Conservation (phyloP, 257 asterid species). For the Marsdenia floribunda region DNA sequence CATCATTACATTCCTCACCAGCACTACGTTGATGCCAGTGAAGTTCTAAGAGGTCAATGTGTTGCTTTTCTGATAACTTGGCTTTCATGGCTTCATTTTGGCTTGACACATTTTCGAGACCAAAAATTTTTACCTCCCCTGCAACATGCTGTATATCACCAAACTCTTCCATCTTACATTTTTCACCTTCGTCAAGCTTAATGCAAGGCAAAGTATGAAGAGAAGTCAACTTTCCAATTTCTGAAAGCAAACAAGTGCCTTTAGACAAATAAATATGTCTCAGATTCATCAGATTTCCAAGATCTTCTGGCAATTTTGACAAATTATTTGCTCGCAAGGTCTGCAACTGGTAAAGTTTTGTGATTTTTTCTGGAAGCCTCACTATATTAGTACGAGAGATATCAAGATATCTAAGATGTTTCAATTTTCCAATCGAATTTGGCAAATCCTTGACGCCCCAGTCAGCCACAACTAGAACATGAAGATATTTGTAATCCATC, state of each 20-base stretch:
- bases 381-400: constrained; percentile 6
- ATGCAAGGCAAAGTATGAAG: constrained; percentile 21
- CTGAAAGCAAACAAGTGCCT: not conserved
- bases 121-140: constrained; percentile 13
- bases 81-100: constrained; percentile 15
- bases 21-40: not conserved
- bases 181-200: not conserved
- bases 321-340: constrained; percentile 1
- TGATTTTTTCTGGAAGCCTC: constrained; percentile 10
- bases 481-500: not conserved
- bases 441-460: not conserved
- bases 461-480: not conserved
- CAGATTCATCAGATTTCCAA: constrained; percentile 9
- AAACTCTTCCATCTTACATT: constrained; percentile 16
- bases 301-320: not conserved
- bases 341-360: constrained; percentile 19
- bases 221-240: constrained; percentile 18
- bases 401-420: constrained; percentile 16
- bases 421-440: constrained; percentile 5
- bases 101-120: constrained; percentile 12
- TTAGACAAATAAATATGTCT: constrained; percentile 15
- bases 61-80: not conserved
- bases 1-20: not conserved
- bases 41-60: not conserved
- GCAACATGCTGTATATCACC: not conserved